Evolutionary conservation across 169 alveolate genomes (phyloP).

Genomic region (Miamiensis avidus): DNA sequence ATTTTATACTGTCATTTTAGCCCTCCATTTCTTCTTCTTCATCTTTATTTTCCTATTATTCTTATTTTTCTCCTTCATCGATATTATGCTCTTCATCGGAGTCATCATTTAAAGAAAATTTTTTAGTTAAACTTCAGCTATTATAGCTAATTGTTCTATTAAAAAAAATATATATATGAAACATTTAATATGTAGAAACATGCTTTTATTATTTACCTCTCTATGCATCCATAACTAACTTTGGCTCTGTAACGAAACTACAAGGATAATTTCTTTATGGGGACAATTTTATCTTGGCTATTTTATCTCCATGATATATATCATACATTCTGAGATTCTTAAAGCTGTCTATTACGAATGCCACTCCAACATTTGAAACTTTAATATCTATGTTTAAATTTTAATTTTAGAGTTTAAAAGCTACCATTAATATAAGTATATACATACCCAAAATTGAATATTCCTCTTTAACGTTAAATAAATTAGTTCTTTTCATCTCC

Average conservation of each 20-base stretch:
- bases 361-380: conserved; percentile 41
- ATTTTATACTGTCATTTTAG: conserved; percentile 21
- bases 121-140: conserved; percentile 1
- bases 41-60: background rate
- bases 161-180: background rate
- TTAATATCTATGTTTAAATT: background rate
- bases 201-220: conserved; percentile 12
- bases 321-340: conserved; percentile 35
- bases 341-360: conserved; percentile 35
- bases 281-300: conserved; percentile 23
- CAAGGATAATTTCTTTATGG: background rate
- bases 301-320: conserved; percentile 45
- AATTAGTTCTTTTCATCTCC: conserved; percentile 37
- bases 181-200: background rate
- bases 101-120: background rate
- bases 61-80: conserved; percentile 10
- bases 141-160: conserved; percentile 1
- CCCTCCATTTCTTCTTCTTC: conserved; percentile 20
- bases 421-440: conserved; percentile 10
- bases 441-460: conserved; percentile 20
- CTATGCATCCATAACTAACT: conserved; percentile 8
- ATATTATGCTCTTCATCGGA: too few species aligned
- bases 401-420: background rate
- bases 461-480: conserved; percentile 34
- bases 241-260: background rate